Base-by-base conservation (phyloP, 176 grass and related monocot species). In the Metroxylon sagu region DNA sequence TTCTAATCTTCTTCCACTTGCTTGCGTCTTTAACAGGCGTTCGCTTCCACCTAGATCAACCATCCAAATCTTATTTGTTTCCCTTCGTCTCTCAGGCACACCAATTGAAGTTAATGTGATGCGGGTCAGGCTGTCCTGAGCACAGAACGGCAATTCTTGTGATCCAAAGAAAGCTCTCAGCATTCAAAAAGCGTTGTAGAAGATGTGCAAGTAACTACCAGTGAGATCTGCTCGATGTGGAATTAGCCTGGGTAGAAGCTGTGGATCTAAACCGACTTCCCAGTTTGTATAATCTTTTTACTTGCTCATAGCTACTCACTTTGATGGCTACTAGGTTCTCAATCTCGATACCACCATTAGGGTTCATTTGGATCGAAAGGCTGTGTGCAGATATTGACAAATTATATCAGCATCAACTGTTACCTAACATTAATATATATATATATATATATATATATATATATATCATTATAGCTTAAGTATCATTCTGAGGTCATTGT, bases 11-110 rank as follows among this genome's bases (percentile, higher is more conserved):
- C 82, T 91, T 23, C 92, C 92, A 57, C 71, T 97, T 69, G 87
- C 92, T 82, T 88, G 77, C 63, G 92, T 97, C 78, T 97, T 97
- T 71, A 97, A 80, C 35, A 91, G 77, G 43, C 87, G 76, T 71
- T 97, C 92, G 29, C 92, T 97, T 69, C 92, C 92, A 65, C 92
- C 92, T 28, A 97, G 77, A 88, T 97, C 92, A 67, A 97, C 72
- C 92, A 97, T 85, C 92, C 92, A 97, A 74, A 97, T 61, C 69
- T 97, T 97, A 75, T 85, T 97, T 63, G 68, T 88, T 68, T 56
- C 73, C 48, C 62, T 88, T 85, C 59, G 80, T 64, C 92, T 97
- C 74, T 88, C 84, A 56, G 66, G 66, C 8, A 73, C 51, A 35
- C 73, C 65, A 31, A 72, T 69, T 70, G 72, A 88, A 61, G 72